These are phyloP conservation scores for Flaveria brownii DNA, from an alignment of 129 eudicot species.

Conservation along the genomic window DNA sequence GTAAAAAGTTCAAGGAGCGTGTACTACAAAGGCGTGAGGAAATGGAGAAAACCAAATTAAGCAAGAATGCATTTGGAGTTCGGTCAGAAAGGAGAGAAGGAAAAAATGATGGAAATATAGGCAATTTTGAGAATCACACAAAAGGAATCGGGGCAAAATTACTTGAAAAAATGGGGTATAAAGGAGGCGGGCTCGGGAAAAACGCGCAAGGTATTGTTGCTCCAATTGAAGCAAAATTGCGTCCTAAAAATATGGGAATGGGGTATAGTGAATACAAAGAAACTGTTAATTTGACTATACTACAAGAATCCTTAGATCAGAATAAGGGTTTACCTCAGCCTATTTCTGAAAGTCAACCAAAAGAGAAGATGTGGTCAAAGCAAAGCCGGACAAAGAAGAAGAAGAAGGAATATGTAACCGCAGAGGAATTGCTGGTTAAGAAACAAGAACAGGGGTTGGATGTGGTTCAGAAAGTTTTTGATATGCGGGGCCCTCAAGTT, in stretches of 20 bases:
- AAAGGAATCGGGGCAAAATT: constrained; percentile 75
- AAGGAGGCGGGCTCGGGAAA: constrained; percentile 84
- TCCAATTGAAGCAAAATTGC: constrained; percentile 48
- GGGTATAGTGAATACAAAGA: constrained; percentile 46
- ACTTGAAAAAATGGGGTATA: constrained; percentile 86
- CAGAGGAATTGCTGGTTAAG: constrained; percentile 66
- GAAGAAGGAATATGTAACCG: constrained; percentile 64
- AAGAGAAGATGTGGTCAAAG: constrained; percentile 41
- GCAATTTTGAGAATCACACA: constrained; percentile 64
- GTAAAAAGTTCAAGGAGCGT: constrained; percentile 68
- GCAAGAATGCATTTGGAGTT: constrained; percentile 34
- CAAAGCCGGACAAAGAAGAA: constrained; percentile 47
- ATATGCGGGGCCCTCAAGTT: constrained; percentile 90
- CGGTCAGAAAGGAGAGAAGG: constrained; percentile 40
- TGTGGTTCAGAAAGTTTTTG: constrained; percentile 63
- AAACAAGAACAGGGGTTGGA: constrained; percentile 76
- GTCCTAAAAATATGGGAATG: constrained; percentile 62
- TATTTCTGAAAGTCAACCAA: constrained; percentile 2
- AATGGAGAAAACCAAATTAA: constrained; percentile 45
- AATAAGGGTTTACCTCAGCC: constrained; percentile 30
- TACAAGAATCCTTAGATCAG: constrained; percentile 49
- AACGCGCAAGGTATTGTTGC: constrained; percentile 76
- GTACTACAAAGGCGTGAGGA: constrained; percentile 66
- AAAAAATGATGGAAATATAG: constrained; percentile 44
- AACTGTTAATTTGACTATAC: constrained; percentile 37